These are phyloP conservation scores for Phyllosticta ampelicida DNA, from an alignment of 2,329 filamentous ascomycete species.

Conservation along the genomic window DNA sequence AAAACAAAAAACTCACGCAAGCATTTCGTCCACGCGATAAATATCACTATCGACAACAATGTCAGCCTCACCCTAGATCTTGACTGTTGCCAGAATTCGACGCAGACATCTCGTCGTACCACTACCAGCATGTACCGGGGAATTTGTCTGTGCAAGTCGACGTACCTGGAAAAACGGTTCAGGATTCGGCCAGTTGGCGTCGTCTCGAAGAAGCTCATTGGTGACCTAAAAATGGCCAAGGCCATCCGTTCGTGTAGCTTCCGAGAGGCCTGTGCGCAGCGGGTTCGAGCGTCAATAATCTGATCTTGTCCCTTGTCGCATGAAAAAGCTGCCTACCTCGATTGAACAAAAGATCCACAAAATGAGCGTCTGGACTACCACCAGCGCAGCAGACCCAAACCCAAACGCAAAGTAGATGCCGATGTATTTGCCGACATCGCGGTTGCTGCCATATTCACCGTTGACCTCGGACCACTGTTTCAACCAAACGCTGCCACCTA, in stretches of 20 bases:
- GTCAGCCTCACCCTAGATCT: background rate
- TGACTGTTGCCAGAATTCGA: background rate
- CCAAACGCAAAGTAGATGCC: slow-evolving; percentile 94
- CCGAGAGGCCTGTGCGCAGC: slow-evolving; percentile 58
- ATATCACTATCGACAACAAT: slow-evolving; percentile 46
- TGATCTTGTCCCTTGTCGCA: background rate
- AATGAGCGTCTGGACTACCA: slow-evolving; percentile 85
- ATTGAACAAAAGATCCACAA: slow-evolving; percentile 99
- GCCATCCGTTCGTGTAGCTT: slow-evolving; percentile 98
- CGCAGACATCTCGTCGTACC: background rate
- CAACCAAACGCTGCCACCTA: slow-evolving; percentile 78
- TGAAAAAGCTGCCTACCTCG: slow-evolving; percentile 48
- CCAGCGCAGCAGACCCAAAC: slow-evolving; percentile 71
- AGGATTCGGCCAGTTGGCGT: slow-evolving; percentile 93
- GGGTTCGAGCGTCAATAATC: slow-evolving; percentile 17
- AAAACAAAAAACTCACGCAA: slow-evolving; percentile 46
- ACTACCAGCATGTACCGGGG: slow-evolving; percentile 1
- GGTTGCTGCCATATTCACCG: slow-evolving; percentile 54
- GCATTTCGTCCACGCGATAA: slow-evolving; percentile 78
- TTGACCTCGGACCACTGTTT: slow-evolving; percentile 87
- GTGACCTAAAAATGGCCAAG: slow-evolving; percentile 90
- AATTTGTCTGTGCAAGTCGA: slow-evolving; percentile 13
- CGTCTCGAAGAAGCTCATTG: slow-evolving; percentile 98
- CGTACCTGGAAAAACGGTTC: slow-evolving; percentile 86
- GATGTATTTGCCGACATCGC: slow-evolving; percentile 76